These are phyloP conservation scores for Vanrija humicola DNA, from an alignment of 1,284 basidiomycete species.

Conservation along the genomic window DNA sequence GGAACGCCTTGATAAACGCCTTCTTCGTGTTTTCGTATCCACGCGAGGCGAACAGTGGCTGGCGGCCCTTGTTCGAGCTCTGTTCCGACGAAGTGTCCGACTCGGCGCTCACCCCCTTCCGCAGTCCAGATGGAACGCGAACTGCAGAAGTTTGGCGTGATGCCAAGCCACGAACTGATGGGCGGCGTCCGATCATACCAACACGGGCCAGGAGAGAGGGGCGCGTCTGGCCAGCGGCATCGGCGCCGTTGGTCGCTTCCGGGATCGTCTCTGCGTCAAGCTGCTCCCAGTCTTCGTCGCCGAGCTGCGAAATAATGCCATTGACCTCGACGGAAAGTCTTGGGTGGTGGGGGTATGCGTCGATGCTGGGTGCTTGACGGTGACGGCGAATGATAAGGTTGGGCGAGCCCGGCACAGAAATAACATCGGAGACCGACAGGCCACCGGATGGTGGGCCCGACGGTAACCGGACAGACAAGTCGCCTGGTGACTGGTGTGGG, in stretches of 20 bases:
- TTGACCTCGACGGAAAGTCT: slow-evolving; percentile 38
- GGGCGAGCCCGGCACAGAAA: slow-evolving; percentile 7
- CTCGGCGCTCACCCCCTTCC: slow-evolving; percentile 14
- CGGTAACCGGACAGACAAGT: slow-evolving; percentile 1
- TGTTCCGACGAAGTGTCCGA: slow-evolving; percentile 12
- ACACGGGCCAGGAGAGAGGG: slow-evolving; percentile 19
- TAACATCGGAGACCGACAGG: slow-evolving; percentile 19
- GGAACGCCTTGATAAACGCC: slow-evolving; percentile 36
- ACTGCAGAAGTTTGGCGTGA: slow-evolving; percentile 11
- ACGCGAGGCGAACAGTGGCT: slow-evolving; percentile 16
- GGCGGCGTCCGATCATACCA: slow-evolving; percentile 27
- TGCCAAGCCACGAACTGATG: slow-evolving; percentile 14
- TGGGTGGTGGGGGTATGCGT: slow-evolving; percentile 14
- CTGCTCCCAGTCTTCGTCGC: slow-evolving; percentile 41
- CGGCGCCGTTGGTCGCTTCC: slow-evolving; percentile 27
- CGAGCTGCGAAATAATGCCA: slow-evolving; percentile 29
- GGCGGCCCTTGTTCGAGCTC: slow-evolving; percentile 8
- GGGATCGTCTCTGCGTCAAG: slow-evolving; percentile 14
- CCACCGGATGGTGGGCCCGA: slow-evolving; percentile 15
- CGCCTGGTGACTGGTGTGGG: no score
- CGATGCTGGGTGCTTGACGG: slow-evolving; percentile 14
- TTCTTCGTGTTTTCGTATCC: slow-evolving; percentile 32
- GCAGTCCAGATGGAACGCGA: slow-evolving; percentile 14
- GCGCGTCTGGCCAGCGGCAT: slow-evolving; percentile 12
- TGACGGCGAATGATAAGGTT: slow-evolving; percentile 19